Evolutionary conservation across 1,284 basidiomycete species (phyloP).

Genomic region (Laetiporus sulphureus): DNA sequence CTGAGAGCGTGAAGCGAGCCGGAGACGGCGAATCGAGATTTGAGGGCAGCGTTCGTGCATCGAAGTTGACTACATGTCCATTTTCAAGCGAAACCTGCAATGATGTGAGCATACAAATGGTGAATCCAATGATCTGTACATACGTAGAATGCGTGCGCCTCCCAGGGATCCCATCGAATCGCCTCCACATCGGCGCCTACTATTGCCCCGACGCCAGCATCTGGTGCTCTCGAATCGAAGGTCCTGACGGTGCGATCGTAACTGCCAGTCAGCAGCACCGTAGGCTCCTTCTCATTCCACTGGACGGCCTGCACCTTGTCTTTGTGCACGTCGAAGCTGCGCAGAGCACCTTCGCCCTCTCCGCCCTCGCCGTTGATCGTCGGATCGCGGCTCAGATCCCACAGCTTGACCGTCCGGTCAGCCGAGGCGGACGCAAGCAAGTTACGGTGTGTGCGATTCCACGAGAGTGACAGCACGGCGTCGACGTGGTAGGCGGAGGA

Average conservation of each 20-base stretch:
- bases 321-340: conserved; percentile 85
- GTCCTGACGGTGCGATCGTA: conserved; percentile 92
- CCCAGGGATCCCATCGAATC: conserved; percentile 95
- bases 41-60: conserved; percentile 77
- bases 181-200: conserved; percentile 92
- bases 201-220: conserved; percentile 69
- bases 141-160: conserved; percentile 82
- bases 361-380: conserved; percentile 37
- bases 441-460: conserved; percentile 89
- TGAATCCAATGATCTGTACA: conserved; percentile 24
- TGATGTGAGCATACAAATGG: not conserved
- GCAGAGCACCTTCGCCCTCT: conserved; percentile 59
- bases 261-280: conserved; percentile 86
- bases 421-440: conserved; percentile 90
- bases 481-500: conserved; percentile 85
- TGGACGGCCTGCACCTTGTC: conserved; percentile 98
- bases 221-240: conserved; percentile 87
- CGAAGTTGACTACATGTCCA: conserved; percentile 87
- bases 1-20: conserved; percentile 84
- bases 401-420: conserved; percentile 94
- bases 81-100: conserved; percentile 86
- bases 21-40: conserved; percentile 54
- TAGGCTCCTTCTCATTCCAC: conserved; percentile 88
- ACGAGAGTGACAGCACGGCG: conserved; percentile 86
- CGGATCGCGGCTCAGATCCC: conserved; percentile 84